Base-by-base conservation (phyloP, 83 land plant genomes). In the Picea abies region DNA sequence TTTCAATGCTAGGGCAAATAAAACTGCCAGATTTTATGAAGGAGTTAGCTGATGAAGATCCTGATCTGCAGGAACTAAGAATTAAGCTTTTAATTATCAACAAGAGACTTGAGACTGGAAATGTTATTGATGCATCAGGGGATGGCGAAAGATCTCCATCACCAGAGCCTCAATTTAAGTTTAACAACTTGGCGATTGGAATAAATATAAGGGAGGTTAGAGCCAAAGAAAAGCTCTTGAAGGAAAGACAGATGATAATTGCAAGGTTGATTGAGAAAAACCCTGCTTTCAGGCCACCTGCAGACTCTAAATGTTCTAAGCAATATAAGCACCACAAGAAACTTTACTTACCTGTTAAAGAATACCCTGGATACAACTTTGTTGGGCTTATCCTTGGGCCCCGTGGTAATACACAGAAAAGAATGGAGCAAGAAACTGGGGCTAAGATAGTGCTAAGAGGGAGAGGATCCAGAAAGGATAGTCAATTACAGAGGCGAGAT, bases 351-450 rank as follows among this genome's bases (percentile, higher is more conserved):
- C 96, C 96, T 3, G 84, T 90, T 91, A 94, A 94, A 52, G 95
- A 94, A 77, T 94, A 86, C 52, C 96, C 96, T 0, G 93, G 95
- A 1, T 94, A 94, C 73, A 94, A 92, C 76, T 92, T 94, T 79
- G 90, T 92, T 56, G 95, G 95, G 25, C 85, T 94, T 25, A 94
- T 94, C 39, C 90, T 94, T 86, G 96, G 96, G 0, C 96, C 95
- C 0, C 80, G 93, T 16, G 96, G 96, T 3, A 94, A 92, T 81
- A 94, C 95, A 1, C 93, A 90, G 90, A 94, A 94, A 84, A 85
- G 96, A 71, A 92, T 94, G 95, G 96, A 94, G 87, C 91, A 69
- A 66, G 92, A 94, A 76, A 94, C 92, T 1, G 95, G 95, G 4
- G 95, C 96, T 9, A 92, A 92, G 82, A 92, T 94, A 80, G 90